phyloP scores from a whole-genome alignment of 306 rosid species.

The Prinsepia uniflora region DNA sequence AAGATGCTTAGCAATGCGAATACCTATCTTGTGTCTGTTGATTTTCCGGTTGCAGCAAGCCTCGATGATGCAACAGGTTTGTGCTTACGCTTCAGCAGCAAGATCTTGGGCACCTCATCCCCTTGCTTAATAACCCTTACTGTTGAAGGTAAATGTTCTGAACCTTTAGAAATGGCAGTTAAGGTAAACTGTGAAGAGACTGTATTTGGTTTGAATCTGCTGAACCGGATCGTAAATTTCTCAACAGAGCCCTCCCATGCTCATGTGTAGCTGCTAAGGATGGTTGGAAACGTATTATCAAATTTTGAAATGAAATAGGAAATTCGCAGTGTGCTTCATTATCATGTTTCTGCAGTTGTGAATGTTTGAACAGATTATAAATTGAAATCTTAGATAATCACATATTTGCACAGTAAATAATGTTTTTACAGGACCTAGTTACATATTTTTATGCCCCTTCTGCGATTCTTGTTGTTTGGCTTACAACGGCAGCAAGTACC shows the following conservation, averaged over 20 bases:
- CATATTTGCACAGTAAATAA: not conserved
- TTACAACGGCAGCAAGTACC: slow-evolving; percentile 58
- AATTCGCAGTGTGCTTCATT: not conserved
- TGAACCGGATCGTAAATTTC: slow-evolving; percentile 80
- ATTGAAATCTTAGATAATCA: not conserved
- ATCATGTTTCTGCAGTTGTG: not conserved
- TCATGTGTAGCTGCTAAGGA: slow-evolving; percentile 28
- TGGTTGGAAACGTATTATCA: slow-evolving; percentile 16
- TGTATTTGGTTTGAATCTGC: slow-evolving; percentile 84
- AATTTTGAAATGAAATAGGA: slow-evolving; percentile 19
- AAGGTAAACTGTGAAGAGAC: slow-evolving; percentile 95
- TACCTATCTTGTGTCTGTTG: slow-evolving; percentile 70
- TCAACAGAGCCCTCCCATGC: slow-evolving; percentile 49
- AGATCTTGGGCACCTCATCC: slow-evolving; percentile 66
- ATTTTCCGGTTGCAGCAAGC: slow-evolving; percentile 68
- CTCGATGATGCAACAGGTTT: slow-evolving; percentile 88
- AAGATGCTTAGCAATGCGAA: slow-evolving; percentile 85
- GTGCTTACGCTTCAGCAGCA: slow-evolving; percentile 79
- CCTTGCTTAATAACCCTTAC: slow-evolving; percentile 75
- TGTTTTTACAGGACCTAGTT: not conserved
- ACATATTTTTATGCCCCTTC: not conserved
- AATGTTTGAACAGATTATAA: not conserved
- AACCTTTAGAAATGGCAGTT: slow-evolving; percentile 58
- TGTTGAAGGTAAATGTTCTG: slow-evolving; percentile 79
- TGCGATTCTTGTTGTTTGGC: not conserved